Evolutionary conservation across 164 flowering plant genomes (phyloP).

Genomic region (Stephania yunnanensis): DNA sequence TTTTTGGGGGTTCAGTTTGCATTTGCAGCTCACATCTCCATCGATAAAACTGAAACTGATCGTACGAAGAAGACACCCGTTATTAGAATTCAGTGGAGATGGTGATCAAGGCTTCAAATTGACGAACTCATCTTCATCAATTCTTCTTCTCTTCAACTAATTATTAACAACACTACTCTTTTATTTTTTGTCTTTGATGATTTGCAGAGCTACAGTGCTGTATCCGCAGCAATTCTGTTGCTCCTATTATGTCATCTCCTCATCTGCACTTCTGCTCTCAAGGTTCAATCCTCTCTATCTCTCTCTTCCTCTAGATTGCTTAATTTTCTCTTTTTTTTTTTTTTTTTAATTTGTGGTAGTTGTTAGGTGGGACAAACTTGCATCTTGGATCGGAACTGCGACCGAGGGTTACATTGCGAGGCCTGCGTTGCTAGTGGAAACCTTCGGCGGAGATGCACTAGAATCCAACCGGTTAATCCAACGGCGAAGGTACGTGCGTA

Average conservation of each 20-base stretch:
- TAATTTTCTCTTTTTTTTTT: too few relatives aligned
- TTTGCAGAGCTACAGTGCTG: conserved; percentile 16
- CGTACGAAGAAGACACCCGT: too few relatives aligned
- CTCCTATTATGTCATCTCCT: conserved; percentile 21
- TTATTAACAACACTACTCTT: background rate
- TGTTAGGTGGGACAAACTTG: conserved; percentile 47
- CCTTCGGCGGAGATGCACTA: conserved; percentile 69
- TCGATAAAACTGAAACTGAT: background rate
- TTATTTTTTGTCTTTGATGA: background rate
- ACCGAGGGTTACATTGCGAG: conserved; percentile 74
- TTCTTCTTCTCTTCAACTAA: background rate
- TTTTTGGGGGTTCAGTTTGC: too few relatives aligned
- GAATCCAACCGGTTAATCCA: conserved; percentile 57
- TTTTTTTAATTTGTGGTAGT: too few relatives aligned
- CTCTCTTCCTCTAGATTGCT: background rate
- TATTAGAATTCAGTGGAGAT: background rate
- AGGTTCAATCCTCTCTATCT: conserved; percentile 26
- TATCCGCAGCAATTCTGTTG: conserved; percentile 12
- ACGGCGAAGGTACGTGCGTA: conserved; percentile 40
- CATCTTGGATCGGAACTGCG: conserved; percentile 42
- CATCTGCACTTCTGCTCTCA: conserved; percentile 32
- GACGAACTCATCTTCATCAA: background rate
- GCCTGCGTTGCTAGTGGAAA: conserved; percentile 62
- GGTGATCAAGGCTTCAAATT: background rate
- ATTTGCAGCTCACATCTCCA: background rate